Percentiles rank a stretch among this genome's conserved stretches.
These are phyloP conservation scores for Tetracladium setigerum DNA, from an alignment of 495 filamentous ascomycete species.

Conservation along the genomic window DNA sequence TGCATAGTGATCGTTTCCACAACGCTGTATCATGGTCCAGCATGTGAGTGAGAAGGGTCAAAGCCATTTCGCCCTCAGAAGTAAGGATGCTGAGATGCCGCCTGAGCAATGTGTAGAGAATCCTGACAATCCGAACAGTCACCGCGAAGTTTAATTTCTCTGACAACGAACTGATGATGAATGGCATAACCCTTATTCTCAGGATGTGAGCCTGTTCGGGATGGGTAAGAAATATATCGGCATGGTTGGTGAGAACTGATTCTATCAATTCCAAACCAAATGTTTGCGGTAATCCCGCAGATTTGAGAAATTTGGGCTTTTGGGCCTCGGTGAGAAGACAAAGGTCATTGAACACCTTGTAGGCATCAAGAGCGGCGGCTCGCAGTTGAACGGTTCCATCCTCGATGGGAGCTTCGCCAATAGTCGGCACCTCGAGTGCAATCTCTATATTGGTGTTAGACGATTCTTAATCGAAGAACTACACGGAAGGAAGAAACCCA, in stretches of 20 bases:
- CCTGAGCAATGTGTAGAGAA: slow-evolving; percentile 71
- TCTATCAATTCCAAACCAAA: slow-evolving; percentile 90
- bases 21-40: slow-evolving; percentile 72
- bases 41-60: slow-evolving; percentile 79
- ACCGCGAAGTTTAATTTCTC: slow-evolving; percentile 75
- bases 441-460: slow-evolving; percentile 30
- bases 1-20: slow-evolving; percentile 84
- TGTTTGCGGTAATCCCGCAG: slow-evolving; percentile 65
- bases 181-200: slow-evolving; percentile 72
- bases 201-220: slow-evolving; percentile 75
- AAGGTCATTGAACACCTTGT: slow-evolving; percentile 80
- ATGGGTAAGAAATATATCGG: slow-evolving; percentile 68
- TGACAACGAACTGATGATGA: slow-evolving; percentile 68
- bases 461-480: no score
- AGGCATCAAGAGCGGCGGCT: slow-evolving; percentile 78
- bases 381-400: slow-evolving; percentile 57
- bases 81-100: slow-evolving; percentile 67
- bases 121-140: slow-evolving; percentile 72
- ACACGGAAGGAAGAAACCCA: neutral
- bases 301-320: slow-evolving; percentile 68
- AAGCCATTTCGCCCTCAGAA: slow-evolving; percentile 75
- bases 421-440: slow-evolving; percentile 40
- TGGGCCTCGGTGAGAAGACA: slow-evolving; percentile 82
- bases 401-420: slow-evolving; percentile 55
- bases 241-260: slow-evolving; percentile 78